A percentile compares a stretch with the other conserved stretches of the same genome.
Conservation (phyloP, 2,329 filamentous ascomycete species). For the Emergomyces africanus region DNA sequence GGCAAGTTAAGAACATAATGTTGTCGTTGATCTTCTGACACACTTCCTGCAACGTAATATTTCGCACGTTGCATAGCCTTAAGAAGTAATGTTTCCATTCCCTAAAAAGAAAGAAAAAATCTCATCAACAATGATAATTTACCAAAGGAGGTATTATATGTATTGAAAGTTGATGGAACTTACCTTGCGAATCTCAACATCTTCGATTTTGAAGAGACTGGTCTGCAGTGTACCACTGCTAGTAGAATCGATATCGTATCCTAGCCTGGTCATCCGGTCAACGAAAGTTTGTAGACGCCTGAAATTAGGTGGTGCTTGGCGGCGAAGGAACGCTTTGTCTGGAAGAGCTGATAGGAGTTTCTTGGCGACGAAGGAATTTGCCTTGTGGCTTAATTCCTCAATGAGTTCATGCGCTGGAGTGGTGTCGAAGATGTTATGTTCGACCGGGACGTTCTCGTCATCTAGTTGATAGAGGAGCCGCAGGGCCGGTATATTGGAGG, state of each 20-base stretch:
- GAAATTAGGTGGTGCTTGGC: slow-evolving; percentile 72
- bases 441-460: slow-evolving; percentile 94
- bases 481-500: slow-evolving; percentile 68
- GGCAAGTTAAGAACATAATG: slow-evolving; percentile 91
- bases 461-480: slow-evolving; percentile 88
- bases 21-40: slow-evolving; percentile 60
- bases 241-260: slow-evolving; percentile 76
- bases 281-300: slow-evolving; percentile 82
- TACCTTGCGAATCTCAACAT: slow-evolving; percentile 72
- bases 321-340: slow-evolving; percentile 83
- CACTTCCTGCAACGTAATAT: slow-evolving; percentile 78
- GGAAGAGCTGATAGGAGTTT: slow-evolving; percentile 67
- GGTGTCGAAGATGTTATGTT: slow-evolving; percentile 91
- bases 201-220: slow-evolving; percentile 86
- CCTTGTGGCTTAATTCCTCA: slow-evolving; percentile 89
- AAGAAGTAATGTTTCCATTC: slow-evolving; percentile 90
- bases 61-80: slow-evolving; percentile 96
- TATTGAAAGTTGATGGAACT: slow-evolving; percentile 8
- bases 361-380: slow-evolving; percentile 79
- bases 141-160: not conserved
- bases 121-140: slow-evolving; percentile 6
- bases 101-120: slow-evolving; percentile 31
- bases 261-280: slow-evolving; percentile 83
- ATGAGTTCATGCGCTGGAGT: slow-evolving; percentile 82
- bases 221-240: slow-evolving; percentile 88